These are phyloP conservation scores for Penicillium sp. DNA, from an alignment of 2,329 filamentous ascomycete genomes.

Conservation along the genomic window DNA sequence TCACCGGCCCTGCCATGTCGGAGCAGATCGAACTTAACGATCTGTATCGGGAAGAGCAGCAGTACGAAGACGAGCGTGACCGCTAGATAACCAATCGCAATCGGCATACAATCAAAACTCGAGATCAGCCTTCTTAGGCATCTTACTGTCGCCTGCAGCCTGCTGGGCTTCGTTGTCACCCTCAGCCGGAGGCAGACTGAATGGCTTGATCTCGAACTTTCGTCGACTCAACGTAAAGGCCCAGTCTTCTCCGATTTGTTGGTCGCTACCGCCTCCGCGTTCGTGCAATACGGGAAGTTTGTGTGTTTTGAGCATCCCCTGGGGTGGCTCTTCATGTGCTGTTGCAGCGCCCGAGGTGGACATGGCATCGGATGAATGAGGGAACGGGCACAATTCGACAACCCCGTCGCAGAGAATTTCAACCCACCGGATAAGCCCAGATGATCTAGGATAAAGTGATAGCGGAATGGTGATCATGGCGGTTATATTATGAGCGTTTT, in stretches of 20 bases:
- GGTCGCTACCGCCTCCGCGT: constrained; percentile 73
- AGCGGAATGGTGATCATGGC: constrained; percentile 74
- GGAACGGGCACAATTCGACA: constrained; percentile 75
- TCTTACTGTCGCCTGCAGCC: constrained; percentile 36
- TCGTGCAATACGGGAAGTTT: constrained; percentile 82
- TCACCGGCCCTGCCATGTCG: constrained; percentile 51
- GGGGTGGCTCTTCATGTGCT: constrained; percentile 67
- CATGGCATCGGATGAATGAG: constrained; percentile 52
- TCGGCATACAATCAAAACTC: constrained; percentile 59
- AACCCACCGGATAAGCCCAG: constrained; percentile 77
- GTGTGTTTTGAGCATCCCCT: constrained; percentile 81
- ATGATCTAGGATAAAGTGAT: constrained; percentile 70
- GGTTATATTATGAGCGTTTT: constrained; percentile 61
- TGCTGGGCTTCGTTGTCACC: constrained; percentile 65
- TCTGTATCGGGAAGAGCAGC: constrained; percentile 48
- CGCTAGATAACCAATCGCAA: neutral
- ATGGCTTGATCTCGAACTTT: constrained; percentile 81
- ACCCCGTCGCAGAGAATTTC: constrained; percentile 83
- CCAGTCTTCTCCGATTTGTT: constrained; percentile 74
- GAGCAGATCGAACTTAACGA: constrained; percentile 62
- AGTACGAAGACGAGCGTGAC: constrained; percentile 23
- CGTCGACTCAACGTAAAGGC: constrained; percentile 83
- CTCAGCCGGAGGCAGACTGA: constrained; percentile 81
- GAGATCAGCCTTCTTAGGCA: constrained; percentile 63
- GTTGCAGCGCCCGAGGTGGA: constrained; percentile 53